Evolutionary conservation across 345 rosid species (phyloP), one percentile per base, ranked within the genome.

Genomic region (Pistacia atlantica): DNA sequence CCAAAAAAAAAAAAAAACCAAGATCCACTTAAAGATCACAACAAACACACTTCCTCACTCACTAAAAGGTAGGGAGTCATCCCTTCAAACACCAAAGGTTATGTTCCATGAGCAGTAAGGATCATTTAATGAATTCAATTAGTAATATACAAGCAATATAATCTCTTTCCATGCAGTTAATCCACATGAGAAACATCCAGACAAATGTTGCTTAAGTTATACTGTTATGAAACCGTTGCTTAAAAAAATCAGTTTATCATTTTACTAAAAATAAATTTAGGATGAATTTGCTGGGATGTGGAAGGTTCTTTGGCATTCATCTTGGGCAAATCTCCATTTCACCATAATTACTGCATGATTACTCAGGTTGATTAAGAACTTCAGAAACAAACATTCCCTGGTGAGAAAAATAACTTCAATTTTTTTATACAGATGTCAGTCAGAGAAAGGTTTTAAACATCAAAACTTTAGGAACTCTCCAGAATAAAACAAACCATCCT

Each of bases 31-130:
- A 6, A 13, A 8, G 46, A 63, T 14, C 13, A 37, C 14, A 17
- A 42, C n/a, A 38, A 22, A 66, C 45, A 66, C 69, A 66, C 51
- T 42, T 66, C 54, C 52, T 17, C 42, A 17, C 42, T 64, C 54
- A 45, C 57, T 38, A 38, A 17, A n/a, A 11, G 52, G 12, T 33
- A 63, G 48, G 25, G 52, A 66, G 25, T 45, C 38, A 13, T 18
- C 69, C 28, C n/a, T 45, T 20, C 49, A 8, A 46, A 69, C 72
- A 28, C 16, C 38, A 69, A 69, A 69, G 13, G 51, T 49, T 55
- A 69, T 69, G 20, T 69, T 16, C 3, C 8, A 67, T 16, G 55
- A 42, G 46, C 46, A 42, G 13, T 5, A 45, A 45, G 56, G 11
- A 11, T 68, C 35, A 11, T 68, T 68, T 49, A 10, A 59, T 42